phyloP scores from a whole-genome alignment of 208 protist genomes.

The Cochliopodium minus region DNA sequence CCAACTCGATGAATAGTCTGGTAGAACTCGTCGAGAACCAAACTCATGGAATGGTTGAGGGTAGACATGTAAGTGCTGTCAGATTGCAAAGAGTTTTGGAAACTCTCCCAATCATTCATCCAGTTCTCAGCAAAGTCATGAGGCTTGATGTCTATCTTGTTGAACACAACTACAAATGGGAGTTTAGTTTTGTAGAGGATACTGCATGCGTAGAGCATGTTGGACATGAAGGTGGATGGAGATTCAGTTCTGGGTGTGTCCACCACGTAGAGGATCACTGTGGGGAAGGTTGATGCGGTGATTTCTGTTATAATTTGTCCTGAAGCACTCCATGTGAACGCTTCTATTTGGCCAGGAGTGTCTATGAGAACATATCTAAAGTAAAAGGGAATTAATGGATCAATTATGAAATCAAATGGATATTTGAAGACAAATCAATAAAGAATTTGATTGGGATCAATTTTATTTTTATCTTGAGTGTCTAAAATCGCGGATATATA shows the following conservation, averaged over 20 bases:
- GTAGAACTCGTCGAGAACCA: slow-evolving; percentile 95
- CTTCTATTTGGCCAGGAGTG: slow-evolving; percentile 97
- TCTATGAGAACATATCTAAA: slow-evolving; percentile 88
- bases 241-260: slow-evolving; percentile 76
- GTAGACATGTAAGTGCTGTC: slow-evolving; percentile 57
- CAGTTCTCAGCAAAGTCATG: slow-evolving; percentile 58
- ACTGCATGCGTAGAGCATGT: slow-evolving; percentile 93
- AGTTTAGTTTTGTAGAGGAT: slow-evolving; percentile 93
- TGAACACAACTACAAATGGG: slow-evolving; percentile 90
- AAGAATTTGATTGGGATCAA: no score
- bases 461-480: not conserved
- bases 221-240: slow-evolving; percentile 92
- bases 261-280: slow-evolving; percentile 82
- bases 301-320: slow-evolving; percentile 88
- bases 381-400: no score
- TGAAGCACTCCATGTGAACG: slow-evolving; percentile 93
- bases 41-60: slow-evolving; percentile 69
- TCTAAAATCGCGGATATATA: not conserved
- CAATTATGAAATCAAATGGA: no score
- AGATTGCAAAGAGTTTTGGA: slow-evolving; percentile 41
- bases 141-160: slow-evolving; percentile 81
- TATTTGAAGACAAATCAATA: no score
- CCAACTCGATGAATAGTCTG: slow-evolving; percentile 54
- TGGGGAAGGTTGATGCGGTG: slow-evolving; percentile 73
- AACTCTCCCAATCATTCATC: slow-evolving; percentile 76